Evolutionary conservation across 2,329 filamentous ascomycete species (phyloP).

Genomic region (Phoma herbarum): DNA sequence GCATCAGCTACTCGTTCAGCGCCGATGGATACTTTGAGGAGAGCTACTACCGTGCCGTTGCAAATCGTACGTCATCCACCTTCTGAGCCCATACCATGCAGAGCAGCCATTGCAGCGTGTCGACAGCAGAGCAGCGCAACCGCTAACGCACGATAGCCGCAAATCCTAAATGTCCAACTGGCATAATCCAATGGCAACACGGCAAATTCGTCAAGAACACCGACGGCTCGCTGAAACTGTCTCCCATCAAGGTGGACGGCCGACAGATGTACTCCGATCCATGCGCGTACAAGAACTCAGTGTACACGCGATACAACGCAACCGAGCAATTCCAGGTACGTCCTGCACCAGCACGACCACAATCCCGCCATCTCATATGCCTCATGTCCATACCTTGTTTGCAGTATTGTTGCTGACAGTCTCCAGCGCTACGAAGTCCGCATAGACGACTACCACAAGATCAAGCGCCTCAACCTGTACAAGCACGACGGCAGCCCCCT

Average conservation of each 20-base stretch:
- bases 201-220: conserved; percentile 66
- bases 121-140: not conserved
- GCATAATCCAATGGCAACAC: conserved; percentile 78
- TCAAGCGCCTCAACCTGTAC: conserved; percentile 70
- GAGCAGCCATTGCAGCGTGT: not conserved
- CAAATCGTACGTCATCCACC: conserved; percentile 67
- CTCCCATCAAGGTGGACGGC: conserved; percentile 71
- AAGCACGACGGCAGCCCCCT: conserved; percentile 70
- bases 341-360: no score
- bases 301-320: conserved; percentile 74
- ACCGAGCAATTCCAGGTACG: conserved; percentile 68
- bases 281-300: conserved; percentile 63
- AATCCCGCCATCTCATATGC: no score
- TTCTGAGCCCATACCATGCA: not conserved
- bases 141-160: conserved; percentile 58
- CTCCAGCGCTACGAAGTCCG: conserved; percentile 56
- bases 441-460: conserved; percentile 68
- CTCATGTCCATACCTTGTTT: no score
- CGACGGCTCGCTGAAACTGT: conserved; percentile 67
- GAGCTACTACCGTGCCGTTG: conserved; percentile 73
- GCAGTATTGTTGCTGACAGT: not conserved
- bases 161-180: conserved; percentile 68
- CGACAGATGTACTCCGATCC: conserved; percentile 72
- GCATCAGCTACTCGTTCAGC: conserved; percentile 79
- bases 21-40: conserved; percentile 73